A percentile compares a stretch with the other conserved stretches of the same genome.
Evolutionary conservation across 768 basidiomycete genomes (phyloP).

Genomic region (Scleroderma bovista): DNA sequence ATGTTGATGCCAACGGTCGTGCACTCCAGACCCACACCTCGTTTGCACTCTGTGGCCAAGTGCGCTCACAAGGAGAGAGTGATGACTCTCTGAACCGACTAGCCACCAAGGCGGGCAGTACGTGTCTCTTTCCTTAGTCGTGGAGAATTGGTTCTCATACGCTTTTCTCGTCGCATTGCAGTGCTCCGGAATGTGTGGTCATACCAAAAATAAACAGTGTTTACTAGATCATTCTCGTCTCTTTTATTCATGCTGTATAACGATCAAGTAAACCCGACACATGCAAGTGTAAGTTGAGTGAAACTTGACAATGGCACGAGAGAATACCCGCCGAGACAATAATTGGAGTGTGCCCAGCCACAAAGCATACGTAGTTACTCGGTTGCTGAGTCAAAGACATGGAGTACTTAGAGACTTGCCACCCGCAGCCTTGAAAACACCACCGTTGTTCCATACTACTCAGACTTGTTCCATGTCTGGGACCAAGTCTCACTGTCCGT

Average conservation of each 20-base stretch:
- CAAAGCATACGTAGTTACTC: no score
- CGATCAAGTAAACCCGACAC: neutral
- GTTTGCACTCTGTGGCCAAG: conserved; percentile 91
- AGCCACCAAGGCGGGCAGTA: conserved; percentile 92
- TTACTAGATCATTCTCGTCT: conserved; percentile 13
- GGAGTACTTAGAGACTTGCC: no score
- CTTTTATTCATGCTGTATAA: conserved; percentile 2
- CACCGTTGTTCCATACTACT: conserved; percentile 6
- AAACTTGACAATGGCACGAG: conserved; percentile 11
- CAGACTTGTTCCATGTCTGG: conserved; percentile 12
- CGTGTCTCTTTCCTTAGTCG: conserved; percentile 33
- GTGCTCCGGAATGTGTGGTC: conserved; percentile 97
- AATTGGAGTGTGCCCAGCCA: no score
- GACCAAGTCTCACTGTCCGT: conserved; percentile 18
- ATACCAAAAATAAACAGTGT: conserved; percentile 74
- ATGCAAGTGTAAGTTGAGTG: neutral
- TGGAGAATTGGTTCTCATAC: neutral
- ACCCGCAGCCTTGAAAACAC: conserved; percentile 1
- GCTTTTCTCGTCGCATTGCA: conserved; percentile 27
- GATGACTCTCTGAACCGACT: conserved; percentile 96
- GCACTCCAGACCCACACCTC: conserved; percentile 77
- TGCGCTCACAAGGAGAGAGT: conserved; percentile 91
- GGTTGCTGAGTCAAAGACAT: no score
- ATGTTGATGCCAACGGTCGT: conserved; percentile 87
- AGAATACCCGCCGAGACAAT: neutral